These are phyloP conservation scores for Chenopodium suecicum DNA, from an alignment of 148 eudicot genomes.

Conservation along the genomic window DNA sequence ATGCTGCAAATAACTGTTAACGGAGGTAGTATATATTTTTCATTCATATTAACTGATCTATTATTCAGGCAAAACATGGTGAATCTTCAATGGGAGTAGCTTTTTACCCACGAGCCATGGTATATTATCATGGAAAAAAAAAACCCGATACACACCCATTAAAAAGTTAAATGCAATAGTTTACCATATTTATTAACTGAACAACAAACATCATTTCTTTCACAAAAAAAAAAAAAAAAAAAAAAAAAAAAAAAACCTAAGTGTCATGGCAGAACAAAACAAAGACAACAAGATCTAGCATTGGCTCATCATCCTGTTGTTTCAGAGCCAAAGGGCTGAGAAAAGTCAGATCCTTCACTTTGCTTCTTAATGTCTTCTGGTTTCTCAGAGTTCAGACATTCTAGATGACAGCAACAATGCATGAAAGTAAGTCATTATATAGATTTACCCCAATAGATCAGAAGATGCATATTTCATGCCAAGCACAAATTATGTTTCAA, in stretches of 20 bases:
- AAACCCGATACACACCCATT: no score
- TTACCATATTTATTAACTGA: not conserved
- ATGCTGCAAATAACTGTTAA: no score
- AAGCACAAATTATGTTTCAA: not conserved
- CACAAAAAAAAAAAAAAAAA: not conserved
- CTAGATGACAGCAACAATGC: not conserved
- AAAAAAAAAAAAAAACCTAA: not conserved
- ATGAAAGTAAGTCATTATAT: not conserved
- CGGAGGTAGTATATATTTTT: not conserved
- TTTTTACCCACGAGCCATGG: no score
- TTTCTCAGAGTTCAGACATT: not conserved
- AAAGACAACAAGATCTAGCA: not conserved
- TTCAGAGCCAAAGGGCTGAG: not conserved
- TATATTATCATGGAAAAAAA: no score
- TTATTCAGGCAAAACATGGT: not conserved
- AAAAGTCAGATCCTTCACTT: not conserved
- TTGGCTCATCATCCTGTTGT: not conserved
- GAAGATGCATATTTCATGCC: not conserved
- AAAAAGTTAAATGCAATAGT: not conserved
- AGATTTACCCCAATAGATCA: not conserved
- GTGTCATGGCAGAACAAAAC: not conserved
- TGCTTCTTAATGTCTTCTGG: not conserved
- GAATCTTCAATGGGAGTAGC: not conserved
- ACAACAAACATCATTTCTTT: not conserved
- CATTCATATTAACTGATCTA: not conserved